A percentile compares a stretch with the other conserved stretches of the same genome.
phyloP scores from a whole-genome alignment of 2,329 filamentous ascomycete genomes.

The Peltaster fructicola region DNA sequence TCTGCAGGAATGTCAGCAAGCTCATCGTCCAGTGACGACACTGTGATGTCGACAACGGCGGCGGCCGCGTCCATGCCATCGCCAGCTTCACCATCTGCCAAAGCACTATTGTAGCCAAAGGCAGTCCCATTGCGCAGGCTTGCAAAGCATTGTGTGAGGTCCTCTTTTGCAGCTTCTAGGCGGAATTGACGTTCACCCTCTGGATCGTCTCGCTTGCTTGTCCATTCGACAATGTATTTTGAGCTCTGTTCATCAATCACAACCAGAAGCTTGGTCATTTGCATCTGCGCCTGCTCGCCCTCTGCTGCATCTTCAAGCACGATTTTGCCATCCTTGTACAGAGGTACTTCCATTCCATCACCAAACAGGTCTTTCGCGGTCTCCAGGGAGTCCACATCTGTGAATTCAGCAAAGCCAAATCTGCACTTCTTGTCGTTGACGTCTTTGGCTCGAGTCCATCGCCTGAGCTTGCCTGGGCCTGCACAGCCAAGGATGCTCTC shows the following conservation, averaged over 20 bases:
- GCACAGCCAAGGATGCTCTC: conserved; percentile 63
- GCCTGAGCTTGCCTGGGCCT: conserved; percentile 53
- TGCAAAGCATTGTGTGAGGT: conserved; percentile 49
- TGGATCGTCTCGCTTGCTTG: conserved; percentile 44
- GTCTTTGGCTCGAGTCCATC: conserved; percentile 67
- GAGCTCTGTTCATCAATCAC: conserved; percentile 67
- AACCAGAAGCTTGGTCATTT: conserved; percentile 22
- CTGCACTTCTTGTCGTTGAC: conserved; percentile 66
- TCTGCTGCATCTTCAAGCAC: conserved; percentile 21
- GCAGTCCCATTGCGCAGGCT: conserved; percentile 51
- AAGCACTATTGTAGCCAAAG: conserved; percentile 13
- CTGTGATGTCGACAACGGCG: conserved; percentile 77
- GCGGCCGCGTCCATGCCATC: conserved; percentile 24
- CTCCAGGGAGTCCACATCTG: conserved; percentile 74
- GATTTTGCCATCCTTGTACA: conserved; percentile 37
- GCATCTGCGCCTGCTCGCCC: conserved; percentile 23
- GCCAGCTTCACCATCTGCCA: conserved; percentile 21
- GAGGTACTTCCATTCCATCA: conserved; percentile 66
- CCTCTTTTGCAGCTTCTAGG: conserved; percentile 49
- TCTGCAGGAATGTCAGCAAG: conserved; percentile 88
- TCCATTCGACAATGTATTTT: conserved; percentile 72
- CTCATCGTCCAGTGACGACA: conserved; percentile 57
- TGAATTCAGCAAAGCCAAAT: conserved; percentile 93
- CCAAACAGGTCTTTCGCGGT: conserved; percentile 71
- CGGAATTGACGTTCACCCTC: conserved; percentile 45